Conservation (phyloP, 2,329 filamentous ascomycete genomes). For the Anthostomella pinea region DNA sequence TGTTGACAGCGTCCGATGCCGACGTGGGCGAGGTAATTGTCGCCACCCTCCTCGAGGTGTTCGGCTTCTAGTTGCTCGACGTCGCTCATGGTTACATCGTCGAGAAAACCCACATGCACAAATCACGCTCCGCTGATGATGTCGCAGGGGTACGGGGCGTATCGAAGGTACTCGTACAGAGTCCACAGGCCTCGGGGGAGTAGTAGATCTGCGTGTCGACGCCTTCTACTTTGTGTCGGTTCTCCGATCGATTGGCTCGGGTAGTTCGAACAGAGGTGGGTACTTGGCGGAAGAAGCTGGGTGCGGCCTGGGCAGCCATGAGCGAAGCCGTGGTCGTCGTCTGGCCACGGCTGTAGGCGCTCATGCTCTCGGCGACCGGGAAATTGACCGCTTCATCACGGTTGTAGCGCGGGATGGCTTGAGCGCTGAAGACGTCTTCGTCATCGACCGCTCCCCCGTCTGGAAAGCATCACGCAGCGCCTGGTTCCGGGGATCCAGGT, state of each 20-base stretch:
- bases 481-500: too few relatives aligned
- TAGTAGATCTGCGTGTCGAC: constrained; percentile 52
- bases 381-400: neutral
- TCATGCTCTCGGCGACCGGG: neutral
- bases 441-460: neutral
- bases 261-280: too few relatives aligned
- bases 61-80: too few relatives aligned
- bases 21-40: too few relatives aligned
- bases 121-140: constrained; percentile 49
- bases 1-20: too few relatives aligned
- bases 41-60: too few relatives aligned
- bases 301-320: too few relatives aligned
- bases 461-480: too few relatives aligned
- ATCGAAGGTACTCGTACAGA: constrained; percentile 1
- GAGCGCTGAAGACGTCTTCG: neutral
- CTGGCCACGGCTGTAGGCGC: neutral
- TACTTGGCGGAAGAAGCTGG: too few relatives aligned
- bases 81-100: too few relatives aligned
- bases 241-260: constrained; percentile 12
- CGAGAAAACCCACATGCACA: too few relatives aligned
- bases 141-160: neutral
- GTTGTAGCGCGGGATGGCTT: neutral
- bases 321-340: too few relatives aligned
- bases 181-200: constrained; percentile 53
- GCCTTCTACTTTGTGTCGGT: constrained; percentile 24